Conservation (phyloP, 768 basidiomycete genomes). For the Naganishia vaughanmartiniae region DNA sequence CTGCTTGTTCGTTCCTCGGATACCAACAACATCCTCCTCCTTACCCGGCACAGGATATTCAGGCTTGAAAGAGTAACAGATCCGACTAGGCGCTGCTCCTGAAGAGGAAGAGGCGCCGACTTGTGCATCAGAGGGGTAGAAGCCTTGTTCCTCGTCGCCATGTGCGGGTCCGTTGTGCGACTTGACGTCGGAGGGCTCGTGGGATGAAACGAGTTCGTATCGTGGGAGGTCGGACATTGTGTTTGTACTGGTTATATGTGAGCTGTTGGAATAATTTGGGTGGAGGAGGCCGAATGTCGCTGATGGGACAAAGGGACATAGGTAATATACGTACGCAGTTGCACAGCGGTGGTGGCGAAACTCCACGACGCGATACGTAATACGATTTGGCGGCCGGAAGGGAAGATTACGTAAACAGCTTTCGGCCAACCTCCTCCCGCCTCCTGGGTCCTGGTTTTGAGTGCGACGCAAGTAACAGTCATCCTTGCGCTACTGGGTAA, state of each 20-base stretch:
- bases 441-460: no score
- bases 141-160: conserved; percentile 10
- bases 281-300: no score
- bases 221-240: conserved; percentile 18
- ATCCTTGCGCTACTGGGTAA: no score
- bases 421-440: no score
- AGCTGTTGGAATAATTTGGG: no score
- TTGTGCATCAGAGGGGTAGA: neutral
- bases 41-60: conserved; percentile 17
- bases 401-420: no score
- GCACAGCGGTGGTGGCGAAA: no score
- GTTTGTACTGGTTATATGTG: neutral
- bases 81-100: neutral
- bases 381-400: no score
- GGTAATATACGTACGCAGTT: no score
- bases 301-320: no score
- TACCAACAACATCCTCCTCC: conserved; percentile 24
- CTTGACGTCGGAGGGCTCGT: conserved; percentile 13
- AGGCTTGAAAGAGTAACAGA: conserved; percentile 21
- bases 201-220: conserved; percentile 2
- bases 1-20: conserved; percentile 14
- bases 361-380: no score
- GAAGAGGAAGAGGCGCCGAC: neutral
- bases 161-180: neutral
- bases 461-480: no score